Conservation (phyloP, 768 basidiomycete species). For the Sporobolomyces pararoseus region DNA sequence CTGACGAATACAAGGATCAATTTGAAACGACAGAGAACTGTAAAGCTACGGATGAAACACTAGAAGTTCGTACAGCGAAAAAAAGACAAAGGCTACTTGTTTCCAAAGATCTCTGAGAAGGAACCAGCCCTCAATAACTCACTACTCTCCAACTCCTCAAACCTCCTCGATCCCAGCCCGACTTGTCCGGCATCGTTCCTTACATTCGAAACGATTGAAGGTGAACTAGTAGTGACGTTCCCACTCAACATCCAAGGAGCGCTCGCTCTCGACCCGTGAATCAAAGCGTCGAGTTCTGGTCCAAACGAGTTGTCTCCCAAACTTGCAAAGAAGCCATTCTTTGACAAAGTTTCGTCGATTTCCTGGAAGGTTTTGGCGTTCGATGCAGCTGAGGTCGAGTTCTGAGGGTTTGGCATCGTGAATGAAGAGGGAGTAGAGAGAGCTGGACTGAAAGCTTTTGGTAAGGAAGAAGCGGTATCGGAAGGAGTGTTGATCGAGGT, state of each 20-base stretch:
- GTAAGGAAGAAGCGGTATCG: not conserved
- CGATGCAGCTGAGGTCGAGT: not conserved
- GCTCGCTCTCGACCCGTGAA: slow-evolving; percentile 9
- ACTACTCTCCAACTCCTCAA: slow-evolving; percentile 1
- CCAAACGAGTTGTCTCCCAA: slow-evolving; percentile 13
- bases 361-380: slow-evolving; percentile 4
- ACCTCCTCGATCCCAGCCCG: not conserved
- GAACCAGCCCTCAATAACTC: not conserved
- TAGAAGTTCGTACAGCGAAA: not conserved
- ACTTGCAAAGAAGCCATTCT: not conserved
- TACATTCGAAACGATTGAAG: not conserved
- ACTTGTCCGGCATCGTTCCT: not conserved
- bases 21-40: no score
- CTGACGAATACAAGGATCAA: no score
- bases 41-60: no score
- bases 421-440: slow-evolving; percentile 6
- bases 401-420: not conserved
- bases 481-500: not conserved
- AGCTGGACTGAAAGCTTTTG: slow-evolving; percentile 9
- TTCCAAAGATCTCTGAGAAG: slow-evolving; percentile 1
- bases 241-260: not conserved
- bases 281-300: slow-evolving; percentile 5
- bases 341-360: slow-evolving; percentile 2
- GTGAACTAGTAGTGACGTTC: not conserved
- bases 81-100: not conserved